phyloP scores from a whole-genome alignment of 108 stramenopile genomes.

The Pseudonitzschia delicatissima region DNA sequence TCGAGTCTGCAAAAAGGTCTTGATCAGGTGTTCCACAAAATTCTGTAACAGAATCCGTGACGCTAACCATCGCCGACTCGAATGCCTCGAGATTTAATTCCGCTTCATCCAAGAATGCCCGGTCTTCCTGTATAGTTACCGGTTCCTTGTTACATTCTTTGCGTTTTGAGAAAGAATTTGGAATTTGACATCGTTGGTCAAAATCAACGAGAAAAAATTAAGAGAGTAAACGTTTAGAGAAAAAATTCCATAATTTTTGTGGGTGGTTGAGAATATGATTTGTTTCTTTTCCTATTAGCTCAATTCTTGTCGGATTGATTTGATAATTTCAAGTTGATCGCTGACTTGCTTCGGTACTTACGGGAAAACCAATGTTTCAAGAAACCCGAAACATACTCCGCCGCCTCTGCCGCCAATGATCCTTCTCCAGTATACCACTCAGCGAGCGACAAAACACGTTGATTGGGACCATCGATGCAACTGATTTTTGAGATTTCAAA shows the following conservation, averaged over 20 bases:
- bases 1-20: neutral
- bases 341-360: neutral
- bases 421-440: neutral
- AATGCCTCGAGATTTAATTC: neutral
- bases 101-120: neutral
- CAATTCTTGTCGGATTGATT: no score
- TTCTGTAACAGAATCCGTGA: neutral
- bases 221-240: neutral
- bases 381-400: slow-evolving; percentile 1
- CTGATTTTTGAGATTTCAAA: neutral
- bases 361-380: slow-evolving; percentile 2
- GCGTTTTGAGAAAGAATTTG: neutral
- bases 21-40: slow-evolving; percentile 8
- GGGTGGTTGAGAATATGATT: neutral
- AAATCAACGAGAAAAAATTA: neutral
- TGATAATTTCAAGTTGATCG: no score
- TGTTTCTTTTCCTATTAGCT: neutral
- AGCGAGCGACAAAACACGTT: neutral
- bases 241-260: neutral
- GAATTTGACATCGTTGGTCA: neutral
- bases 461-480: slow-evolving; percentile 5
- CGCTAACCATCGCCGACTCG: neutral
- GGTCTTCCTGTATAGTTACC: neutral
- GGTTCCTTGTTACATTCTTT: slow-evolving; percentile 4
- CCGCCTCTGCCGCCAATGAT: no score